A percentile compares a stretch with the other conserved stretches of the same genome.
phyloP scores from a whole-genome alignment of 768 basidiomycete genomes.

The Mycena capillaripes region DNA sequence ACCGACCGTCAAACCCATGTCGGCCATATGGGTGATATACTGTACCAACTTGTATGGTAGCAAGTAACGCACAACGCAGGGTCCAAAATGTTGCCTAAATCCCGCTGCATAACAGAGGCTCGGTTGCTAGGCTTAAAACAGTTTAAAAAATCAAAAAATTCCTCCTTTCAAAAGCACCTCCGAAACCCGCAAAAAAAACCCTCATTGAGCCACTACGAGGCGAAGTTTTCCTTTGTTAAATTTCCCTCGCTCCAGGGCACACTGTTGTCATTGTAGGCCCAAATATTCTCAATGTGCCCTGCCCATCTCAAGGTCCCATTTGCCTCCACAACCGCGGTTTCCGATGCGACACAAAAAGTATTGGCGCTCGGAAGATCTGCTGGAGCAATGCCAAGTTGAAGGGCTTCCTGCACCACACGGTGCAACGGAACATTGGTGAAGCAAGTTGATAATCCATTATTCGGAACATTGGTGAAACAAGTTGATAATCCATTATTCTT shows the following conservation, averaged over 20 bases:
- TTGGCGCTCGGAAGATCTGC: background rate
- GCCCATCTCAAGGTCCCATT: background rate
- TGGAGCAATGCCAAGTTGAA: background rate
- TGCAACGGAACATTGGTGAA: background rate
- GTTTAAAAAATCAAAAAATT: background rate
- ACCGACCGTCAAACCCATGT: too few relatives aligned
- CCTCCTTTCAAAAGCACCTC: background rate
- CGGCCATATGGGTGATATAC: too few relatives aligned
- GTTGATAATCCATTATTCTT: too few relatives aligned
- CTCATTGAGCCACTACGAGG: background rate
- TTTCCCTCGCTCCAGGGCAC: background rate
- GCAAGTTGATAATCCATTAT: too few relatives aligned
- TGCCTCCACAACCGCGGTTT: too few relatives aligned
- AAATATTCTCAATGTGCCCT: background rate
- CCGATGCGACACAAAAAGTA: background rate
- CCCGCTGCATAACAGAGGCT: background rate
- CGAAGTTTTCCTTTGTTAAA: background rate
- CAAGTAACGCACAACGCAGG: background rate
- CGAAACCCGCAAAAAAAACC: background rate
- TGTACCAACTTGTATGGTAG: background rate
- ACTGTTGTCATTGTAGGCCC: constrained; percentile 9
- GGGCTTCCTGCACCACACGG: background rate
- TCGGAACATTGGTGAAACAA: too few relatives aligned
- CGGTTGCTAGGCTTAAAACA: background rate
- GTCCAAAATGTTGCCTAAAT: constrained; percentile 1